A percentile compares a stretch with the other conserved stretches of the same genome.
Evolutionary conservation across 2,329 filamentous ascomycete species (phyloP).

Genomic region (Arthrobotrys iridis): DNA sequence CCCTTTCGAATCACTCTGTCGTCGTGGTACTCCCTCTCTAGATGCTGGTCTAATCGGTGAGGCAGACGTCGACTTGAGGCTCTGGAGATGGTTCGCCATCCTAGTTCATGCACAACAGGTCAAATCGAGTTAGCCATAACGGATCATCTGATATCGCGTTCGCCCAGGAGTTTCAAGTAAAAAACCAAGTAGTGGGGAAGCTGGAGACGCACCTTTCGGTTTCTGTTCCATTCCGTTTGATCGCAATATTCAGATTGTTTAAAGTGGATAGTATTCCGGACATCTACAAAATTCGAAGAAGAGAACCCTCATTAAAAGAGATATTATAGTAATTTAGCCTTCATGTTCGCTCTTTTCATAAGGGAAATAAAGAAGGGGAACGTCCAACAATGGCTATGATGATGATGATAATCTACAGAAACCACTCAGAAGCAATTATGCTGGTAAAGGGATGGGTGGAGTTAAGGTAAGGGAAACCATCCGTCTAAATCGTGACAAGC

Average conservation of each 20-base stretch:
- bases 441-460: neutral
- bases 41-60: constrained; percentile 10
- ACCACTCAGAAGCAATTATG: constrained; percentile 12
- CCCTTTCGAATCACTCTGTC: neutral
- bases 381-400: constrained; percentile 38
- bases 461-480: neutral
- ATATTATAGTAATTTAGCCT: constrained; percentile 45
- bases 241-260: constrained; percentile 46
- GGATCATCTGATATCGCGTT: constrained; percentile 4
- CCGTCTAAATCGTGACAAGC: constrained; percentile 24
- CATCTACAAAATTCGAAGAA: constrained; percentile 49
- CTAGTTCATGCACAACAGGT: constrained; percentile 8
- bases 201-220: constrained; percentile 49
- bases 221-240: constrained; percentile 50
- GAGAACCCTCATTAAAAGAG: constrained; percentile 27
- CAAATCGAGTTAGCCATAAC: constrained; percentile 8
- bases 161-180: neutral
- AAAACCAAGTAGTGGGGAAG: neutral
- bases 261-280: constrained; percentile 51
- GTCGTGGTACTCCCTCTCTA: neutral
- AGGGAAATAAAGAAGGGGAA: constrained; percentile 1
- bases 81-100: constrained; percentile 47
- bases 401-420: constrained; percentile 54
- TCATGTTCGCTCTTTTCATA: constrained; percentile 36
- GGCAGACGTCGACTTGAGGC: constrained; percentile 39